A percentile compares a stretch with the other conserved stretches of the same genome.
Conservation (phyloP, 192 early-diverging fungal species). For the Coemansia sp. region DNA sequence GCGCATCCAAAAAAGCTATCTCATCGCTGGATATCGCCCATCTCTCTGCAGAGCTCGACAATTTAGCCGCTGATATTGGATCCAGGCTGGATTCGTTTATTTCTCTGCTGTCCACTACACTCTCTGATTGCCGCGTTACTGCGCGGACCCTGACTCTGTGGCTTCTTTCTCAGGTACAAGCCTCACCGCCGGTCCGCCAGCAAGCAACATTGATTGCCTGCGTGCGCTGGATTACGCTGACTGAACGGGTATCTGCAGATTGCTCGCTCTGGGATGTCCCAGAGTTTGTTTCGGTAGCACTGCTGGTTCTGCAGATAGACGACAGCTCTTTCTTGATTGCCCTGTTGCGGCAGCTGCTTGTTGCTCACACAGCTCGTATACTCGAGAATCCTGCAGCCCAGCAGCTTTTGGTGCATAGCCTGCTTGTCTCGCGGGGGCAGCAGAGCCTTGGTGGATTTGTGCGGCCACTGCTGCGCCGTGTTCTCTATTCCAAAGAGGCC, state of each 20-base stretch:
- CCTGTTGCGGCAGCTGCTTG: slow-evolving; percentile 32
- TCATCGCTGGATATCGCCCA: no score
- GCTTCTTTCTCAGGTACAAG: slow-evolving; percentile 11
- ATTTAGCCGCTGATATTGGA: no score
- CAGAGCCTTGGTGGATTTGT: background rate
- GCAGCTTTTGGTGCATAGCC: slow-evolving; percentile 24
- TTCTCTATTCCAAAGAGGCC: background rate
- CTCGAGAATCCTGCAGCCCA: slow-evolving; percentile 9
- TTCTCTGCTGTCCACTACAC: no score
- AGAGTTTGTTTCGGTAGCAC: slow-evolving; percentile 14
- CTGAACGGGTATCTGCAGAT: slow-evolving; percentile 4
- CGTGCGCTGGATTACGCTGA: slow-evolving; percentile 34
- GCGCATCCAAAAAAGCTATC: no score
- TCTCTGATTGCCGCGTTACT: no score
- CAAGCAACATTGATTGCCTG: slow-evolving; percentile 15
- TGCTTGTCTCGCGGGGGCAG: slow-evolving; percentile 23
- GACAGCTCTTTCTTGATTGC: slow-evolving; percentile 25
- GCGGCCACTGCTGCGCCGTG: background rate
- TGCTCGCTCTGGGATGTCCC: slow-evolving; percentile 33
- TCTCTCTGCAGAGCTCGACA: no score
- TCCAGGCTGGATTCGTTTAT: no score
- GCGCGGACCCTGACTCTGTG: slow-evolving; percentile 13
- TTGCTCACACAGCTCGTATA: background rate
- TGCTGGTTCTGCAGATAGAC: slow-evolving; percentile 33
- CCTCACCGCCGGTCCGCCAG: background rate